A percentile compares a stretch with the other conserved stretches of the same genome.
Evolutionary conservation across 2,329 filamentous ascomycete species (phyloP).

Genomic region (Aspergillus transmontanensis): DNA sequence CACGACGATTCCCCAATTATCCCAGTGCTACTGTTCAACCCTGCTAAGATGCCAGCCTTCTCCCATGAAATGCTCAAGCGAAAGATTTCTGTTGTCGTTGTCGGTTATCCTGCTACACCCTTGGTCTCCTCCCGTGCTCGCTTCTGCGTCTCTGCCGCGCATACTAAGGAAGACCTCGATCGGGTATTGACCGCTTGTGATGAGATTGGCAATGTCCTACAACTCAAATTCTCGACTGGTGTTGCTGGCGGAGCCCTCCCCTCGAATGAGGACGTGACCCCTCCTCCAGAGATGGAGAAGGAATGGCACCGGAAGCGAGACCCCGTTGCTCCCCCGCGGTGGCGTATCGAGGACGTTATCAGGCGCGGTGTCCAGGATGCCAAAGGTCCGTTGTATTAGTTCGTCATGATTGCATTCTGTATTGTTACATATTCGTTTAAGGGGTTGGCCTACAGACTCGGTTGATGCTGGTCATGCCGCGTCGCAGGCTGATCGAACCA

Average conservation of each 20-base stretch:
- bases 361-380: conserved; percentile 73
- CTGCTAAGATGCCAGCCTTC: conserved; percentile 98
- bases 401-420: conserved; percentile 14
- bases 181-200: conserved; percentile 86
- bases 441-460: conserved; percentile 23
- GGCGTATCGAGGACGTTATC: conserved; percentile 76
- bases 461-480: conserved; percentile 41
- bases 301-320: conserved; percentile 60
- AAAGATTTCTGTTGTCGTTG: conserved; percentile 96
- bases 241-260: conserved; percentile 84
- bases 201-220: conserved; percentile 86
- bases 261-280: conserved; percentile 68
- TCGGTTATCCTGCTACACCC: conserved; percentile 94
- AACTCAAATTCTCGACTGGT: conserved; percentile 96
- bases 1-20: conserved; percentile 98
- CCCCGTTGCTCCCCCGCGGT: conserved; percentile 69
- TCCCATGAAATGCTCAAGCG: conserved; percentile 98
- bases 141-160: conserved; percentile 92
- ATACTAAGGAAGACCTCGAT: conserved; percentile 98
- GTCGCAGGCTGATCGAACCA: conserved; percentile 19
- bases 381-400: conserved; percentile 69
- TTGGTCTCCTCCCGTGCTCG: conserved; percentile 91
- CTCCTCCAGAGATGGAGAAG: conserved; percentile 66
- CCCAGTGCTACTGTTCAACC: conserved; percentile 91
- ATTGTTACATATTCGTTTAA: conserved; percentile 14